Base-by-base conservation (phyloP, 2,329 filamentous ascomycete species). In the Botrytis medusae region DNA sequence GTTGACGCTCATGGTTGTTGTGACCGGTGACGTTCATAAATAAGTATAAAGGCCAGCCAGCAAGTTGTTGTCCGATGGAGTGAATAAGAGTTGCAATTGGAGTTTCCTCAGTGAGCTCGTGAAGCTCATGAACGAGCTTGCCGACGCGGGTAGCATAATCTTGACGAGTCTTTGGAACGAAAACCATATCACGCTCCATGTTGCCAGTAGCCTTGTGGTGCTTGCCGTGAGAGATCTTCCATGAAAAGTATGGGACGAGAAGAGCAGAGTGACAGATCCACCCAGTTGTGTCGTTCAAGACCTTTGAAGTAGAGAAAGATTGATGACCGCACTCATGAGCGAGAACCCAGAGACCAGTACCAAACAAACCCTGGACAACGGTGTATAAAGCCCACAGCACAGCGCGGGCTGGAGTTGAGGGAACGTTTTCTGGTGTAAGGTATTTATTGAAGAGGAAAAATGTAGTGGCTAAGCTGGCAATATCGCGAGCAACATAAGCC, bases 141-240 rank as follows among this genome's bases (percentile, higher is more conserved):
- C 94, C 93, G 74, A 95, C 83, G 74, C 92, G 91, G 75, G 87
- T 87, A 77, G 94, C 93, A 81, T 93, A 95, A 82, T 92, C 85
- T 77, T 96, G 90, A 74, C 95, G 91, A 72, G 94, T 97, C 84
- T 93, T 93, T 74, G 96, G 96, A n/a, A 98, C 87, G 82, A 98
- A 98, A 76, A 98, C 96, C 96, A 99, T 99, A 85, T 99, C 96
- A 78, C 95, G 93, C 85, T 97, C 94, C 85, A 99, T 91, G 87
- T 99, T 90, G 79, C 95, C 96, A 57, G 96, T 99, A 77, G 95
- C 94, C 89, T 98, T 98, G 92, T 99, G 96, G 87, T 99, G 96
- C 90, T 97, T 97, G 86, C 94, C 93, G 86, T 99, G 96, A 78
- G 94, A 97, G 84, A 98, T 95, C 86, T 99, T 97, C 96, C 96